Base-by-base conservation (phyloP, 1,284 basidiomycete species). In the Coniferiporia weirii region DNA sequence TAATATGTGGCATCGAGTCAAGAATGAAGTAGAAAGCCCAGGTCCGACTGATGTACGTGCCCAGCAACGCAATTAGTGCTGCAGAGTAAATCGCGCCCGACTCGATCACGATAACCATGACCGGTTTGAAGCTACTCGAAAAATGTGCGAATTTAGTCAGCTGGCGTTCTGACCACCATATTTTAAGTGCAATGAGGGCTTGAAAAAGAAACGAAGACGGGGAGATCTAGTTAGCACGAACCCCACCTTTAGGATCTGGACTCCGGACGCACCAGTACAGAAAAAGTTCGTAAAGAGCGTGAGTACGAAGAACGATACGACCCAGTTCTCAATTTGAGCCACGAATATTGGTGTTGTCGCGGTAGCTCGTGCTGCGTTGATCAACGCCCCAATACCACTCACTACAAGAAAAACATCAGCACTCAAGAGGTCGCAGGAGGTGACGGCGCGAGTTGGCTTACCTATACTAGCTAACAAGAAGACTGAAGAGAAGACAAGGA, bases 231-330 rank as follows among this genome's bases (percentile, higher is more conserved):
- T 6, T 50, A 6, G 5, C n/a, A 38, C 36, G 7, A 43, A 27
- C 17, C 8, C 6, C 6, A 50, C 12, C n/a, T 15, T 12, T 45
- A 9, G 43, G n/a, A 45, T 15, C 6, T 7, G 12, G 6, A 38
- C 36, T 38, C 36, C 7, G 36, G 7, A 62, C 67, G 43, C 44
- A 73, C 73, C 48, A 17, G 52, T 38, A 43, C 47, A 55, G 32
- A 15, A 15, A 32, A 47, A 15, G 50, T 61, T n/a, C n/a, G n/a
- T n/a, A n/a, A n/a, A n/a, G n/a, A n/a, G n/a, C n/a, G n/a, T n/a
- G n/a, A n/a, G n/a, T 8, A 64, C 65, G 49, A 68, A 63, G 22
- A 69, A 45, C n/a, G 43, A 12, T 6, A 45, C 12, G n/a, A 45
- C n/a, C 43, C 43, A 45, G n/a, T n/a, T 7, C n/a, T 45, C n/a